These are phyloP conservation scores for Metschnikowia kofuensis DNA, from an alignment of 805 yeast genomes.

Conservation along the genomic window DNA sequence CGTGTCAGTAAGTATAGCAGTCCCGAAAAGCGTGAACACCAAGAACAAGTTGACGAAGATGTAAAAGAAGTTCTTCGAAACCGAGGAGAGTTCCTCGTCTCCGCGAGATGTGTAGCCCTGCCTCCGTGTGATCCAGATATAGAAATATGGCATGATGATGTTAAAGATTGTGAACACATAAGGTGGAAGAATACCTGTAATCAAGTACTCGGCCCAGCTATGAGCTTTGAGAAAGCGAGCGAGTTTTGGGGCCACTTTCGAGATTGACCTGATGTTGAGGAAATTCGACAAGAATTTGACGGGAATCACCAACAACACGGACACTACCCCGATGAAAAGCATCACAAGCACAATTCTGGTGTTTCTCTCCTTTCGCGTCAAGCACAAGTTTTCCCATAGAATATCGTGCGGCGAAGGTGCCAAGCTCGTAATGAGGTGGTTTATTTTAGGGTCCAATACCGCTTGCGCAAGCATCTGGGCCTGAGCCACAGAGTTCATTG, in stretches of 20 bases:
- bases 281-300: constrained; percentile 83
- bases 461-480: constrained; percentile 98
- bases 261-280: constrained; percentile 72
- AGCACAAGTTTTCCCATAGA: constrained; percentile 85
- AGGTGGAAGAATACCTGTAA: constrained; percentile 89
- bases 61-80: constrained; percentile 90
- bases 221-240: constrained; percentile 64
- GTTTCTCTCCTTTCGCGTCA: constrained; percentile 71
- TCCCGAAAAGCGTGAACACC: constrained; percentile 92
- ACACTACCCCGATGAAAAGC: constrained; percentile 59
- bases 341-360: constrained; percentile 64
- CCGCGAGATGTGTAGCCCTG: constrained; percentile 93
- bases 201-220: constrained; percentile 71
- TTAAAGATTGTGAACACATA: constrained; percentile 85
- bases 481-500: constrained; percentile 92
- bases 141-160: constrained; percentile 78
- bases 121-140: constrained; percentile 73
- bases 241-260: constrained; percentile 77
- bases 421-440: constrained; percentile 71
- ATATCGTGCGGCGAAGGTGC: constrained; percentile 98
- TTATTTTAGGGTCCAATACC: constrained; percentile 84
- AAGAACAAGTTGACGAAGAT: constrained; percentile 90
- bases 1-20: constrained; percentile 86
- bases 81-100: constrained; percentile 87
- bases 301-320: constrained; percentile 75